Base-by-base conservation (phyloP, 345 rosid genomes). In the Gossypium thurberi region DNA sequence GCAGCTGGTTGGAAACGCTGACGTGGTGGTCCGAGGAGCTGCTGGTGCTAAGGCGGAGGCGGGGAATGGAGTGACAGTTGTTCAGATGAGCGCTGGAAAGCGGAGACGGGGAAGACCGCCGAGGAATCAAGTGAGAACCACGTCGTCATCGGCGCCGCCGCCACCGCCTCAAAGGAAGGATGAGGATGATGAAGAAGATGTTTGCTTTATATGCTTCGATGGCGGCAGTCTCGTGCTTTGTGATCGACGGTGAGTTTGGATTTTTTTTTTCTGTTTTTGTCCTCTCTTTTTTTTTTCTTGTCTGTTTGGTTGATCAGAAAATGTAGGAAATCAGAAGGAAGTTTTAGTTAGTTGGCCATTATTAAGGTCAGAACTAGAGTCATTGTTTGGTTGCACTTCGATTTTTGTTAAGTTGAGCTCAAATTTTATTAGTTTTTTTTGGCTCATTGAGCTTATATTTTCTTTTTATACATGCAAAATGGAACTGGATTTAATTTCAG, bases 141-240 rank as follows among this genome's bases (percentile, higher is more conserved):
- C 69, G 67, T 48, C 74, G 21, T 48, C 69, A 8, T 40, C 69
- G 70, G 58, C 75, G 43, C 65, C 28, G 4, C 56, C 74, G 47
- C 72, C 43, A 5, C 46, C 46, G 25, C 60, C 75, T 25, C 72
- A 43, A 74, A 78, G 73, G 75, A 84, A 71, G 83, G 78, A 82
- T 10, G 83, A 77, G 13, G 91, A 90, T 42, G 99, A 93, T 42
- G 99, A 93, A 72, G 99, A 96, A 68, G 99, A 96, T 71, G 99
- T 96, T 74, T 96, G 99, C 70, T 96, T 96, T 70, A 93, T 96
- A 53, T 96, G 99, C 87, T 96, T 93, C 74, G 99, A 96, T 76
- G 99, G 99, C 46, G 99, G 99, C 48, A 84, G 86, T 77, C 94
- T 96, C 20, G 99, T 96, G 79, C 91, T 96, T 43, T 96, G 99